Conservation (phyloP, 805 yeast genomes). For the Metschnikowia picachoensis region DNA sequence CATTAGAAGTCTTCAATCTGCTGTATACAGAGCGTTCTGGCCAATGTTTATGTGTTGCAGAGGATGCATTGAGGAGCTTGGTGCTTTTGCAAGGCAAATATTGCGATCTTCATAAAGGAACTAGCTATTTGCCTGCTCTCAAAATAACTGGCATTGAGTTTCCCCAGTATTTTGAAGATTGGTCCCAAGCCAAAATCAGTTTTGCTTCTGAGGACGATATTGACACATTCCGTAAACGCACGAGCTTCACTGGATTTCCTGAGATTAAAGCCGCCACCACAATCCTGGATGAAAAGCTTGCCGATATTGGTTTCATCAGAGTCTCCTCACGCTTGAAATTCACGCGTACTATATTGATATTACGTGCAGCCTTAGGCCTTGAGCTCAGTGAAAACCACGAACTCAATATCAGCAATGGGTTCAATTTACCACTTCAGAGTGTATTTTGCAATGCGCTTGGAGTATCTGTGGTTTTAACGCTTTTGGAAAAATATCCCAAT, state of each 20-base stretch:
- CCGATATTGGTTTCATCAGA: not conserved
- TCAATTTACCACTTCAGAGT: slow-evolving; percentile 2
- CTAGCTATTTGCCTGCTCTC: not conserved
- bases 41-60: slow-evolving; percentile 7
- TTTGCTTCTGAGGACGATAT: not conserved
- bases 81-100: slow-evolving; percentile 8
- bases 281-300: not conserved
- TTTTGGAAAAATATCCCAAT: not conserved
- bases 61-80: slow-evolving; percentile 16
- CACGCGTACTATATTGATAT: slow-evolving; percentile 1
- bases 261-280: not conserved
- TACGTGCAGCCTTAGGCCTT: slow-evolving; percentile 1
- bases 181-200: not conserved
- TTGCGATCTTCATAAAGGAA: not conserved
- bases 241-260: not conserved
- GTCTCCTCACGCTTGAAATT: not conserved
- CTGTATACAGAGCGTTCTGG: slow-evolving; percentile 7
- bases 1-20: slow-evolving; percentile 17
- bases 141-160: not conserved
- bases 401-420: not conserved
- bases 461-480: not conserved
- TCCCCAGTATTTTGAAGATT: not conserved
- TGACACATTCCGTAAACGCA: not conserved
- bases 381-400: not conserved
- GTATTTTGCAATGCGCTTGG: not conserved